phyloP scores from a whole-genome alignment of 2,329 filamentous ascomycete species.

The Fusarium nanum region DNA sequence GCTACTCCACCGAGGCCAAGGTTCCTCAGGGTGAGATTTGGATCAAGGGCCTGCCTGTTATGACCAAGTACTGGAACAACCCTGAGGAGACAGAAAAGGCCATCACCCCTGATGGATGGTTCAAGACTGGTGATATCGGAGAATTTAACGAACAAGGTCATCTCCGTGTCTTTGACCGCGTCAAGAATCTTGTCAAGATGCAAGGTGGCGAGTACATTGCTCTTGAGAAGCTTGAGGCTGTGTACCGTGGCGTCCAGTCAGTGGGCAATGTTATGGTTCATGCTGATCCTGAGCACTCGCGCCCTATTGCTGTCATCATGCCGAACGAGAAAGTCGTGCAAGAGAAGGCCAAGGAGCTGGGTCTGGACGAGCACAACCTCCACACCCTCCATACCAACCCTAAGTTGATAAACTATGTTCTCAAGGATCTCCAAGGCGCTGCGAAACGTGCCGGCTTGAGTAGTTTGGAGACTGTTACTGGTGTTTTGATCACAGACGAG shows the following conservation, averaged over 20 bases:
- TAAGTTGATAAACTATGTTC: slow-evolving; percentile 70
- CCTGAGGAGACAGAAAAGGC: slow-evolving; percentile 84
- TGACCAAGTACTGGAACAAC: slow-evolving; percentile 84
- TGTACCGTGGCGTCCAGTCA: slow-evolving; percentile 83
- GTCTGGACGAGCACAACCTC: slow-evolving; percentile 75
- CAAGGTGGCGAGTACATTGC: slow-evolving; percentile 96
- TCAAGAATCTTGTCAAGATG: slow-evolving; percentile 99
- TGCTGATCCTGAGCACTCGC: slow-evolving; percentile 78
- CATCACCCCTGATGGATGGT: slow-evolving; percentile 89
- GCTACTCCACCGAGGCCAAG: slow-evolving; percentile 78
- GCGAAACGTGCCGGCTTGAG: slow-evolving; percentile 75
- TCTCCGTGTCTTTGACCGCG: slow-evolving; percentile 89
- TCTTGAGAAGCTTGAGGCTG: slow-evolving; percentile 92
- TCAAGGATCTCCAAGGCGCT: slow-evolving; percentile 75
- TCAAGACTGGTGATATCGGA: slow-evolving; percentile 96
- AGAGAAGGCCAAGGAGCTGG: slow-evolving; percentile 68
- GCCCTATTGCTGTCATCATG: slow-evolving; percentile 84
- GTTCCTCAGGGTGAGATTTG: slow-evolving; percentile 93
- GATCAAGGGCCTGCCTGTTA: slow-evolving; percentile 82
- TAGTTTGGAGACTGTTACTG: slow-evolving; percentile 79
- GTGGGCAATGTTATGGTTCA: slow-evolving; percentile 91
- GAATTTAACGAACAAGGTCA: slow-evolving; percentile 86
- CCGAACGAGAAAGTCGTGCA: slow-evolving; percentile 73
- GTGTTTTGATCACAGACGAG: slow-evolving; percentile 82
- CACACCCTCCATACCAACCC: slow-evolving; percentile 74